Evolutionary conservation across 495 filamentous ascomycete genomes (phyloP).

Genomic region (Podospora comata): DNA sequence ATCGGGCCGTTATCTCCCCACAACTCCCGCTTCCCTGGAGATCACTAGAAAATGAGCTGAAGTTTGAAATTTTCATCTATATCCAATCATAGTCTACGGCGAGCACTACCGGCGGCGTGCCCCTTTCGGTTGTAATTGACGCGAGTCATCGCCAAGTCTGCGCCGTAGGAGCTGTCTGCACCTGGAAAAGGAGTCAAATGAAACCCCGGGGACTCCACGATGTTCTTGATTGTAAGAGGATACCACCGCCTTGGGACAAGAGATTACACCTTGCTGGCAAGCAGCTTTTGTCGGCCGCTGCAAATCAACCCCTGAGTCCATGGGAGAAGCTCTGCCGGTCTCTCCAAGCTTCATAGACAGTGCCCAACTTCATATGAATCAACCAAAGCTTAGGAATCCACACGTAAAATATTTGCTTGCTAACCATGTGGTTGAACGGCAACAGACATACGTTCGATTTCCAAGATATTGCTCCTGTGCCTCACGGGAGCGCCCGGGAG

Average conservation of each 20-base stretch:
- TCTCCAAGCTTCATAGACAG: not conserved
- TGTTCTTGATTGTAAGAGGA: not conserved
- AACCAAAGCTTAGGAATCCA: not conserved
- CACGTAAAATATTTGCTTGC: not conserved
- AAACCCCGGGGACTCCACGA: not conserved
- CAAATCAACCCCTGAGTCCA: not conserved
- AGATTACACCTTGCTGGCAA: not conserved
- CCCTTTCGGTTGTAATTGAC: not conserved
- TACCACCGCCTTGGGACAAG: not conserved
- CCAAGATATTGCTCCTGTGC: not conserved
- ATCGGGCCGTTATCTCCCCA: not conserved
- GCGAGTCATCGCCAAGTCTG: slow-evolving; percentile 1
- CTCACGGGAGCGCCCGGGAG: slow-evolving; percentile 6
- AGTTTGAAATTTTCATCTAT: not conserved
- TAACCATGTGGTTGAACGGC: not conserved
- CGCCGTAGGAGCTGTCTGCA: slow-evolving; percentile 1
- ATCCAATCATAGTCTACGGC: not conserved
- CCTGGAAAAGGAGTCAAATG: not conserved
- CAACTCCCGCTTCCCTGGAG: not conserved
- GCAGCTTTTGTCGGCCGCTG: not conserved
- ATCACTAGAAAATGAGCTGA: not conserved
- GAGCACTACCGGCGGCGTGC: not conserved
- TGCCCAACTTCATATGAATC: not conserved
- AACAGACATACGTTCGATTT: not conserved
- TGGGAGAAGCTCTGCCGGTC: not conserved